Evolutionary conservation across 148 eudicot genomes (phyloP).

Genomic region (Spergularia marina): DNA sequence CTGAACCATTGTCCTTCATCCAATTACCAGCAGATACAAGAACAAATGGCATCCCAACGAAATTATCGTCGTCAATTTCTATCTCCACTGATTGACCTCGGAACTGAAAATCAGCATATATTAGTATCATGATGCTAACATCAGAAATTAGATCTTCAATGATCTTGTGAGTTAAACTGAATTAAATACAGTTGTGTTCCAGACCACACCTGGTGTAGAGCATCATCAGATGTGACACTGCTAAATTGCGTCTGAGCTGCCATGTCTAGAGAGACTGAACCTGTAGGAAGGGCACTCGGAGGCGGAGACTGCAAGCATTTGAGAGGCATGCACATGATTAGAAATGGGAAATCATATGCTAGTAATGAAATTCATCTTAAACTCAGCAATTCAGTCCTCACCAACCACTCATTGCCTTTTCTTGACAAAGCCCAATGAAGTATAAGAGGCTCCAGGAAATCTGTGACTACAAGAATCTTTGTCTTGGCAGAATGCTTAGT

Average conservation of each 20-base stretch:
- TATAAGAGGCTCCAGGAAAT: slow-evolving; percentile 57
- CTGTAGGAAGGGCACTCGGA: slow-evolving; percentile 59
- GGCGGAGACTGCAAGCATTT: slow-evolving; percentile 65
- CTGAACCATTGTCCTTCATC: slow-evolving; percentile 82
- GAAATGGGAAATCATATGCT: background rate
- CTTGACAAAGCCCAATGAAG: slow-evolving; percentile 96
- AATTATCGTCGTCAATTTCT: slow-evolving; percentile 60
- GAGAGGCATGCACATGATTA: slow-evolving; percentile 11
- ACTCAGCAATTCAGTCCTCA: slow-evolving; percentile 34
- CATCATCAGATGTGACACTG: slow-evolving; percentile 42
- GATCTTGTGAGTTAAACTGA: background rate
- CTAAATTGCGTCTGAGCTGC: slow-evolving; percentile 69
- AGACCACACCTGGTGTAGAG: slow-evolving; percentile 50
- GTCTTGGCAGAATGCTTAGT: slow-evolving; percentile 59
- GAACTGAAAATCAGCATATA: slow-evolving; percentile 18
- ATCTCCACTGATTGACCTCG: slow-evolving; percentile 66
- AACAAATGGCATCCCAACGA: slow-evolving; percentile 91
- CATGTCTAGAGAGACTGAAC: slow-evolving; percentile 53
- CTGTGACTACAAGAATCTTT: slow-evolving; percentile 61
- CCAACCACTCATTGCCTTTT: slow-evolving; percentile 78
- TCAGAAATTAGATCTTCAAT: background rate
- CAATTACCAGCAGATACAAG: slow-evolving; percentile 73
- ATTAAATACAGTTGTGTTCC: background rate
- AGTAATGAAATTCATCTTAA: slow-evolving; percentile 5
- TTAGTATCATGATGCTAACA: background rate